Conservation (phyloP, 352 stramenopile genomes). For the Detonula confervacea region DNA sequence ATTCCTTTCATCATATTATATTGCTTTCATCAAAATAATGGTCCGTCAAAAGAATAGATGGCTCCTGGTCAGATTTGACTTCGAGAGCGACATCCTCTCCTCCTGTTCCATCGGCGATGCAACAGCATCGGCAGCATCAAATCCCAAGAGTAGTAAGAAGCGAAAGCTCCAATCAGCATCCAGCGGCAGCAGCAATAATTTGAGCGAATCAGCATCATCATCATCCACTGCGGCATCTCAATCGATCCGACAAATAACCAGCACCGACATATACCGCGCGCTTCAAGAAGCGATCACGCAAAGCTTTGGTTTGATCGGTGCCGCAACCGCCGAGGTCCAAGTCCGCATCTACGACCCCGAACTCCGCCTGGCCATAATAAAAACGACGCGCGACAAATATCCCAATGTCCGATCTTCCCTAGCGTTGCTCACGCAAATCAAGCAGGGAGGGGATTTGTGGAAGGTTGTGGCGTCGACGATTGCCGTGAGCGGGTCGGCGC, state of each 20-base stretch:
- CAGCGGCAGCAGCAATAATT: too few species aligned
- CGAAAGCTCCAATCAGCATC: slow-evolving; percentile 26
- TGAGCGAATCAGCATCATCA: slow-evolving; percentile 6
- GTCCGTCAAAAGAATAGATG: slow-evolving; percentile 74
- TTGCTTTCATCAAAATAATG: slow-evolving; percentile 48
- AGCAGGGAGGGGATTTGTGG: slow-evolving; percentile 19
- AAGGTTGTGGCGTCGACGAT: slow-evolving; percentile 58
- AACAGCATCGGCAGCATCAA: not conserved
- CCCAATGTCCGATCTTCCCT: slow-evolving; percentile 56
- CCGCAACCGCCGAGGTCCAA: slow-evolving; percentile 37
- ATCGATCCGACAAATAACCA: slow-evolving; percentile 39
- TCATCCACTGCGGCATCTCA: not conserved
- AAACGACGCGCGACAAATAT: slow-evolving; percentile 60
- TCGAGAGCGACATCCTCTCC: slow-evolving; percentile 31
- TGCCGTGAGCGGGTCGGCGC: slow-evolving; percentile 58
- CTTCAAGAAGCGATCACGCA: slow-evolving; percentile 41
- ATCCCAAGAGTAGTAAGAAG: slow-evolving; percentile 22
- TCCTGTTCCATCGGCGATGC: slow-evolving; percentile 11
- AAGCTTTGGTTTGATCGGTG: slow-evolving; percentile 33
- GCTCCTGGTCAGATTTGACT: slow-evolving; percentile 70
- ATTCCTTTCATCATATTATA: too few species aligned
- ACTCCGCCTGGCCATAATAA: slow-evolving; percentile 58
- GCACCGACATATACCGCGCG: slow-evolving; percentile 38
- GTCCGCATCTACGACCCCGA: slow-evolving; percentile 63
- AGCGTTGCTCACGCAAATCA: slow-evolving; percentile 48